A percentile compares a stretch with the other conserved stretches of the same genome.
Conservation (phyloP, 2,329 filamentous ascomycete genomes). For the Penicillium sp. region DNA sequence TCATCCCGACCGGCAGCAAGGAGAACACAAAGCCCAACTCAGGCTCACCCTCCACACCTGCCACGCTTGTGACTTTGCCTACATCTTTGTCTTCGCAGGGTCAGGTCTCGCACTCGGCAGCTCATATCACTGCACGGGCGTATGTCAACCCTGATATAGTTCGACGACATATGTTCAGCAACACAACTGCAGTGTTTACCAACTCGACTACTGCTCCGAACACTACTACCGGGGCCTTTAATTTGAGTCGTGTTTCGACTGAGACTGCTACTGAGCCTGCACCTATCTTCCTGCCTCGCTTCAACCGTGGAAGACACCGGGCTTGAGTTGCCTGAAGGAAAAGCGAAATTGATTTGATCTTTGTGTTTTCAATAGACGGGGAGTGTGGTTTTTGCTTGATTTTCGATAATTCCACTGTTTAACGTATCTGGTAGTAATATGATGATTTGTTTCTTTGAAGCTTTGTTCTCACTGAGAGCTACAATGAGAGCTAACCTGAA, state of each 20-base stretch:
- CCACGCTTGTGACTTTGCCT: constrained; percentile 1
- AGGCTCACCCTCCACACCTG: background rate
- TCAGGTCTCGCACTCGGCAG: background rate
- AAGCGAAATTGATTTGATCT: background rate
- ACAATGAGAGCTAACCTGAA: too few relatives aligned
- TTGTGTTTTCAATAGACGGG: background rate
- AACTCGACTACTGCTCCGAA: constrained; percentile 1
- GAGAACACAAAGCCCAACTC: background rate
- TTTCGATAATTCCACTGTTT: background rate
- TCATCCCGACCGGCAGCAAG: background rate
- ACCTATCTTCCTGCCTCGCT: constrained; percentile 5
- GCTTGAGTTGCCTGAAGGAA: background rate
- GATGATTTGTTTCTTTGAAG: background rate
- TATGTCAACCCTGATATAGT: constrained; percentile 1
- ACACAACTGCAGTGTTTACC: constrained; percentile 1
- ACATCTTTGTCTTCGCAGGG: background rate
- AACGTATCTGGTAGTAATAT: constrained; percentile 4
- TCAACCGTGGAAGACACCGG: constrained; percentile 3
- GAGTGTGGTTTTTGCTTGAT: background rate
- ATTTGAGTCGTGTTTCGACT: background rate
- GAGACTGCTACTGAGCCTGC: constrained; percentile 1
- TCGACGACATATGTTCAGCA: background rate
- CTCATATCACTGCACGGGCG: constrained; percentile 1
- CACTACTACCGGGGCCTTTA: constrained; percentile 1
- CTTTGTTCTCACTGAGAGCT: background rate